A percentile compares a stretch with the other conserved stretches of the same genome.
Evolutionary conservation across 2,329 filamentous ascomycete species (phyloP).

Genomic region (Xylariaceae sp.): DNA sequence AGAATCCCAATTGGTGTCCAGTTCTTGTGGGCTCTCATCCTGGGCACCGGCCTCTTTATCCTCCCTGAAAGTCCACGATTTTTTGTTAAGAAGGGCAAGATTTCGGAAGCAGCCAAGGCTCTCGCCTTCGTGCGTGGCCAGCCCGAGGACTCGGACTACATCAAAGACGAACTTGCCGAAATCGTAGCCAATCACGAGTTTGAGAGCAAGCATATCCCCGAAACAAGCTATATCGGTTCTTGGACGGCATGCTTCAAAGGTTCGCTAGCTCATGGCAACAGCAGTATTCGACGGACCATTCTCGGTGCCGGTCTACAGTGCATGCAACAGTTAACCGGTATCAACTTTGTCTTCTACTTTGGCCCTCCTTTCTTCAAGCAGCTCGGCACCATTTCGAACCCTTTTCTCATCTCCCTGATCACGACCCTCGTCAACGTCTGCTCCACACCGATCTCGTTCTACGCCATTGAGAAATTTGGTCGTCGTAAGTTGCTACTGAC

Average conservation of each 20-base stretch:
- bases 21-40: slow-evolving; percentile 53
- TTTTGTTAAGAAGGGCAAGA: slow-evolving; percentile 68
- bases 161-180: slow-evolving; percentile 71
- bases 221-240: slow-evolving; percentile 57
- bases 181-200: slow-evolving; percentile 76
- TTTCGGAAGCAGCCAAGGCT: slow-evolving; percentile 60
- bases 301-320: slow-evolving; percentile 40
- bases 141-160: slow-evolving; percentile 63
- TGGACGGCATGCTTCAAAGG: slow-evolving; percentile 64
- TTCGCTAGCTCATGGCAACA: slow-evolving; percentile 56
- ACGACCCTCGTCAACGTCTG: slow-evolving; percentile 76
- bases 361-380: slow-evolving; percentile 72
- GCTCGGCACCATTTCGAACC: slow-evolving; percentile 65
- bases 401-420: slow-evolving; percentile 73
- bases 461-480: slow-evolving; percentile 69
- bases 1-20: slow-evolving; percentile 73
- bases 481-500: slow-evolving; percentile 70
- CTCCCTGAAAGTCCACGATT: slow-evolving; percentile 71
- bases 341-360: slow-evolving; percentile 78
- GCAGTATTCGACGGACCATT: slow-evolving; percentile 58
- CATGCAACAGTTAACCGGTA: slow-evolving; percentile 49
- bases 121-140: slow-evolving; percentile 67
- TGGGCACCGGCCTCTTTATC: slow-evolving; percentile 42
- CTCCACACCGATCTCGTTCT: slow-evolving; percentile 74
- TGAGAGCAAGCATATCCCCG: slow-evolving; percentile 63